Percentiles rank a stretch among this genome's conserved stretches.
Conservation (phyloP, 1,139 yeast genomes). For the Yamadazyma spencermartinsiae region DNA sequence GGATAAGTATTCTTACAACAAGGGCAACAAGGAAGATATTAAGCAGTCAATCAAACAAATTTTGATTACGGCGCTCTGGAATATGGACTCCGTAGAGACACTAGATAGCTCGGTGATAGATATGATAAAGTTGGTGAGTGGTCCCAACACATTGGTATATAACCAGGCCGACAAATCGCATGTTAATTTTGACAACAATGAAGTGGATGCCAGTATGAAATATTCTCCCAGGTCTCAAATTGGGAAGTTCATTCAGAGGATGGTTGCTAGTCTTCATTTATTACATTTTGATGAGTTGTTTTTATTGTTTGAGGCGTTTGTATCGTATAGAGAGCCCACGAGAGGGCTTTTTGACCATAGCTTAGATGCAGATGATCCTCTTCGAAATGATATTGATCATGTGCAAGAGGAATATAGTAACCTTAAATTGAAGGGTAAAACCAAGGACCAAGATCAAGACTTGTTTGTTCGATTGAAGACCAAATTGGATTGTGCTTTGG, state of each 20-base stretch:
- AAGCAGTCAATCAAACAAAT: conserved; percentile 3
- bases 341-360: conserved; percentile 17
- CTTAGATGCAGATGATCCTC: conserved; percentile 1
- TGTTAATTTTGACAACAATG: not conserved
- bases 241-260: conserved; percentile 36
- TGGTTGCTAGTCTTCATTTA: conserved; percentile 51
- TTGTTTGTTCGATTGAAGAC: conserved; percentile 20
- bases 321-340: conserved; percentile 47
- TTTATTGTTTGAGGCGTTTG: conserved; percentile 54
- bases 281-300: conserved; percentile 60
- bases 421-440: conserved; percentile 6
- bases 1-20: conserved; percentile 5
- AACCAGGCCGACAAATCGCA: conserved; percentile 3
- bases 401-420: conserved; percentile 2
- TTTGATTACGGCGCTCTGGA: conserved; percentile 27
- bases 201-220: conserved; percentile 1
- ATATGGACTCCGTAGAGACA: conserved; percentile 35
- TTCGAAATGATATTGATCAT: not conserved
- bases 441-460: conserved; percentile 17
- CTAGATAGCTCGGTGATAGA: conserved; percentile 23
- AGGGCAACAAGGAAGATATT: conserved; percentile 3
- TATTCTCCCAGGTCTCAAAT: conserved; percentile 37
- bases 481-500: conserved; percentile 23
- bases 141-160: conserved; percentile 7
- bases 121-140: conserved; percentile 9